Base-by-base conservation (phyloP, 2,329 filamentous ascomycete genomes). In the Phyllosticta capitalensis region DNA sequence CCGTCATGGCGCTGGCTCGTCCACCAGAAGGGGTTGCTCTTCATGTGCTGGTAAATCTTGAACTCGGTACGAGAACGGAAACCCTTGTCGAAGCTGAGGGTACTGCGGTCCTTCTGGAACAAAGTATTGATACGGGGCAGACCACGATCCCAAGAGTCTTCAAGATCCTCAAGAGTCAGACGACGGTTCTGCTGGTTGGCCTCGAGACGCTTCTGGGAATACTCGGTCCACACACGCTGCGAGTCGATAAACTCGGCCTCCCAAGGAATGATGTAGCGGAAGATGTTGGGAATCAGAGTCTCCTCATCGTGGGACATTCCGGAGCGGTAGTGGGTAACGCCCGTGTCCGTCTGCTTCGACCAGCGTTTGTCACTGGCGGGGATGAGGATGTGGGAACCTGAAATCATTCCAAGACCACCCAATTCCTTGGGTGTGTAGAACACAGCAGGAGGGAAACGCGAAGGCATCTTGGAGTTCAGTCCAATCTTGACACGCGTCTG, bases 21-120 rank as follows among this genome's bases (percentile, higher is more conserved):
- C 94, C 94, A 99, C 91, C 92, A 96, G 80, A 97, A 97, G 0
- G 94, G 94, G 71, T 97, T 96, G 75, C 88, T 95, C 83, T 95
- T 96, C 92, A 99, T 97, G 62, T 97, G 80, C 73, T 97, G 92
- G 71, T 97, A 99, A 28, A 94, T 86, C 80, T 99, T 99, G 80
- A 99, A 99, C 72, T 99, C 94, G 10, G 92, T 90, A 58, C 94
- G 83, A 14, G 92, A 86, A 66, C 94, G 87, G 86, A 97, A 99
- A 58, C 94, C 94, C 76, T 99, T 99, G 78, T 99, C 94, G 69
- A 99, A 99, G 69, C 90, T 95, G 64, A 99, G 81, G 0, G 94
- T 99, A 72, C 91, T 96, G 68, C 94, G 83, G 67, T 99, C 94
- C 74, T 99, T 99, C 72, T 99, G 94, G 84, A 99, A 99, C 1